A percentile compares a stretch with the other conserved stretches of the same genome.
Conservation (phyloP, 495 filamentous ascomycete species). For the Amphirosellinia nigrospora region DNA sequence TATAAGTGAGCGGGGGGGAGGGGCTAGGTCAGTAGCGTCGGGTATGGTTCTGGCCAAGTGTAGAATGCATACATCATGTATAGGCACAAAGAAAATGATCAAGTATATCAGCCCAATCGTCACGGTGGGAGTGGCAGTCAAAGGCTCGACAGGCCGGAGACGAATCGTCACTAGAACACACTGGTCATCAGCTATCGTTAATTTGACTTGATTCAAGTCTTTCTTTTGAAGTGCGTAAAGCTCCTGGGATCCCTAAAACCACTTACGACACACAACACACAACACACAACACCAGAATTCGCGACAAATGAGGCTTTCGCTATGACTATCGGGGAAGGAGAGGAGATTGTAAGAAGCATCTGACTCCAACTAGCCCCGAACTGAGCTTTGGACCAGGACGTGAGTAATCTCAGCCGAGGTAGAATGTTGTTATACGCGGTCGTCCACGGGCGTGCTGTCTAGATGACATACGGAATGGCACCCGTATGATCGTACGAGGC, state of each 20-base stretch:
- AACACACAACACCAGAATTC: conserved; percentile 62
- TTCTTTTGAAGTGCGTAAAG: not conserved
- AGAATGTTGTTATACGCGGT: conserved; percentile 60
- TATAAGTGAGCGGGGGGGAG: conserved; percentile 17
- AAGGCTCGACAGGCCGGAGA: conserved; percentile 66
- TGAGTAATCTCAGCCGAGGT: conserved; percentile 53
- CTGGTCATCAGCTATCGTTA: conserved; percentile 31
- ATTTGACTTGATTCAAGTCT: not conserved
- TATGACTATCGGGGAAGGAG: conserved; percentile 46
- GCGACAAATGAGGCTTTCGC: conserved; percentile 62
- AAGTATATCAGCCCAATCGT: conserved; percentile 74
- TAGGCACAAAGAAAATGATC: conserved; percentile 75
- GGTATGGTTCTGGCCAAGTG: conserved; percentile 16
- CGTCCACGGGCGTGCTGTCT: conserved; percentile 64
- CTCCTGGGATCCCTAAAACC: not conserved
- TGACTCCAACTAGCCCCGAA: conserved; percentile 63
- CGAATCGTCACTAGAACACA: conserved; percentile 52
- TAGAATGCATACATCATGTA: conserved; percentile 65
- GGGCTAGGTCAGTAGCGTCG: not conserved
- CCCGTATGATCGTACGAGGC: conserved; percentile 67
- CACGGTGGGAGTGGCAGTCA: conserved; percentile 63
- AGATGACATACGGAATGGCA: conserved; percentile 64
- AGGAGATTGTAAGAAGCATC: conserved; percentile 48
- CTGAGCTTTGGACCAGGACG: conserved; percentile 48
- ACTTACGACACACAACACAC: not conserved